A percentile compares a stretch with the other conserved stretches of the same genome.
Conservation (phyloP, 73 alveolate genomes). For the Tetrahymena thermophila region DNA sequence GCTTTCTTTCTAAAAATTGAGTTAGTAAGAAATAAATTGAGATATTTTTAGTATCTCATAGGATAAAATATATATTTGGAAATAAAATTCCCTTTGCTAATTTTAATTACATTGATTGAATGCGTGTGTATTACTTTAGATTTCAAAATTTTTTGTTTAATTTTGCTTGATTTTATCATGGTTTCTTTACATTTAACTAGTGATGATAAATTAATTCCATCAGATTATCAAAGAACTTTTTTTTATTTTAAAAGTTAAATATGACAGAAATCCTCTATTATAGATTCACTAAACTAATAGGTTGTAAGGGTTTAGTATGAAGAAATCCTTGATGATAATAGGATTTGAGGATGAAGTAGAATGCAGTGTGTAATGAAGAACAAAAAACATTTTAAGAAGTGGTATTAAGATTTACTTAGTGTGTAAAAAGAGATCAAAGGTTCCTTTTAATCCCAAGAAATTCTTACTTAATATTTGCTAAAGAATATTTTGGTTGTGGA, state of each 20-base stretch:
- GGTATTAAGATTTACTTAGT: neutral
- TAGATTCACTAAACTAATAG: neutral
- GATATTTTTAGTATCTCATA: too few relatives aligned
- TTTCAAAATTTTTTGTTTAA: neutral
- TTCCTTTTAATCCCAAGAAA: neutral
- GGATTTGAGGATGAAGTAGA: too few relatives aligned
- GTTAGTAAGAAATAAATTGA: too few relatives aligned
- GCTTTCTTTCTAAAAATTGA: too few relatives aligned
- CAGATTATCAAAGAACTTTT: neutral
- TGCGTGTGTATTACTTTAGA: neutral
- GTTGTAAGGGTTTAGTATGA: neutral
- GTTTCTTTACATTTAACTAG: neutral
- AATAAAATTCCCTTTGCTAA: neutral
- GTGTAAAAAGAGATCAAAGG: neutral
- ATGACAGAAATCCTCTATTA: too few relatives aligned
- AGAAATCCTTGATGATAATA: neutral
- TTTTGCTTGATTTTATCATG: neutral
- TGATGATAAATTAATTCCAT: neutral
- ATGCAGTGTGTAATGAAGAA: neutral
- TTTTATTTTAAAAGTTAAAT: too few relatives aligned
- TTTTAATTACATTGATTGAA: too few relatives aligned
- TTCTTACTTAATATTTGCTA: neutral
- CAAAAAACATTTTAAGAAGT: too few relatives aligned
- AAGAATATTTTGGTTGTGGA: too few relatives aligned
- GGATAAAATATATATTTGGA: neutral